A percentile compares a stretch with the other conserved stretches of the same genome.
Conservation (phyloP, 202 grass and related monocot genomes). For the Hordeum pubiflorum region DNA sequence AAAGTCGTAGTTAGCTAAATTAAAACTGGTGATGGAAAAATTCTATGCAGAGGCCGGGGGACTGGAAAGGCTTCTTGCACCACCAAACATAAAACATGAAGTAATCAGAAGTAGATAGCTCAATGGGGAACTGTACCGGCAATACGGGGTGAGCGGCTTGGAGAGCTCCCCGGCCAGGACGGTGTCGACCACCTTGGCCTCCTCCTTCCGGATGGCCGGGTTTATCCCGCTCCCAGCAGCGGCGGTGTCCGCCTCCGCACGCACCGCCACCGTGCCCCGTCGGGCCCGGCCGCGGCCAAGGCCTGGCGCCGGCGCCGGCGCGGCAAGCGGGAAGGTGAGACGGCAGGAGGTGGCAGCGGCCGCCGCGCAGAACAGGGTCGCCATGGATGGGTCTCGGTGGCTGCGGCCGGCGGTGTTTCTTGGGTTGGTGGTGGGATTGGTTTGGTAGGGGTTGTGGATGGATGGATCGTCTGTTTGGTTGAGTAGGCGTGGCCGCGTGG, state of each 20-base stretch:
- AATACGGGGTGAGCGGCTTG: constrained; percentile 86
- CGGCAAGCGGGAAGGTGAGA: not conserved
- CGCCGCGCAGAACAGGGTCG: constrained; percentile 22
- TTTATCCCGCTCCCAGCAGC: constrained; percentile 57
- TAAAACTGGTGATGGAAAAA: no score
- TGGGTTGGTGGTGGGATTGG: not conserved
- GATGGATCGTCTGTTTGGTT: not conserved
- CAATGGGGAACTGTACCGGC: constrained; percentile 37
- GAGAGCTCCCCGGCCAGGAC: constrained; percentile 57
- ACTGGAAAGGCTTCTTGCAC: not conserved
- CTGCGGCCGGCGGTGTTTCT: not conserved
- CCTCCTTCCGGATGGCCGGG: constrained; percentile 72
- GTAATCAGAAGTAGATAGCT: not conserved
- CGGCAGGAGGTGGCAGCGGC: constrained; percentile 23
- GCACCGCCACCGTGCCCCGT: constrained; percentile 38
- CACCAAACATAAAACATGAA: not conserved
- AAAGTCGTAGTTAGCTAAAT: no score
- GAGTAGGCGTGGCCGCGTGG: not conserved
- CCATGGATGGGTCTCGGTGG: constrained; percentile 9
- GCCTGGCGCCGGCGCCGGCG: not conserved
- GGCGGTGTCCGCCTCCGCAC: constrained; percentile 34
- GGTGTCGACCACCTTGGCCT: constrained; percentile 89
- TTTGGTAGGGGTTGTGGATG: constrained; percentile 16
- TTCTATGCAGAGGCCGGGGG: no score
- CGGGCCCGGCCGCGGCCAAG: not conserved